Evolutionary conservation across 108 stramenopile genomes (phyloP), one percentile per base, ranked within the genome.

Genomic region (Halocafeteria seosinensis): DNA sequence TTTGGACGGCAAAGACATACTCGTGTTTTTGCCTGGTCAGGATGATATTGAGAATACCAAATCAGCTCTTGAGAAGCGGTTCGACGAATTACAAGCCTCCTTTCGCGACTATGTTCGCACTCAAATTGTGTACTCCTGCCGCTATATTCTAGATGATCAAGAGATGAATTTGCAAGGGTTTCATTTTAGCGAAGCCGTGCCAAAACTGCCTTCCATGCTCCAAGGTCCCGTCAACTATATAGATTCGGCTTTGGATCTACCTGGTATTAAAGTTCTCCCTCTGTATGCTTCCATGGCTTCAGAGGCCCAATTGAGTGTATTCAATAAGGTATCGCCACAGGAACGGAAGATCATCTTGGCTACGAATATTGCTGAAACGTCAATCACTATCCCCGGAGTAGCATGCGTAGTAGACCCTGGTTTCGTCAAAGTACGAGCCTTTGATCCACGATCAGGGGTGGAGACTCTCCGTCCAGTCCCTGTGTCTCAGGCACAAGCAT

Each of bases 281-380:
- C 73, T 81, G 24, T 81, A 76, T 53, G 80, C 78, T 0, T 76
- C 80, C 31, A 59, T 81, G 71, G 55, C 73, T 11, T 66, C 72
- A n/a, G 76, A 77, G 30, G 66, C 73, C 36, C 78, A 77, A 53
- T 73, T 92, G 38, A 84, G 82, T 63, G 85, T 88, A 30, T 76
- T 76, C 53, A 24, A 34, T 31, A 62, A 61, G 0, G 42, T 63
- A 27, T 51, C 62, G 31, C 13, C 12, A 4, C 60, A 33, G 33
- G 37, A 27, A 25, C 76, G 88, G 55, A 90, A 93, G 68, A 86
- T 92, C 27, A 82, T 99, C 64, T 67, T 95, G 57, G 78, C 90
- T 3, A 98, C 97, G 27, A 98, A 95, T 71, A 91, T 98, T 69
- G 90, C 89, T 34, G 95, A 97, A 75, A 97, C 95, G 2, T 87